Conservation (phyloP, 1,284 basidiomycete genomes). For the Puccinia coronata region DNA sequence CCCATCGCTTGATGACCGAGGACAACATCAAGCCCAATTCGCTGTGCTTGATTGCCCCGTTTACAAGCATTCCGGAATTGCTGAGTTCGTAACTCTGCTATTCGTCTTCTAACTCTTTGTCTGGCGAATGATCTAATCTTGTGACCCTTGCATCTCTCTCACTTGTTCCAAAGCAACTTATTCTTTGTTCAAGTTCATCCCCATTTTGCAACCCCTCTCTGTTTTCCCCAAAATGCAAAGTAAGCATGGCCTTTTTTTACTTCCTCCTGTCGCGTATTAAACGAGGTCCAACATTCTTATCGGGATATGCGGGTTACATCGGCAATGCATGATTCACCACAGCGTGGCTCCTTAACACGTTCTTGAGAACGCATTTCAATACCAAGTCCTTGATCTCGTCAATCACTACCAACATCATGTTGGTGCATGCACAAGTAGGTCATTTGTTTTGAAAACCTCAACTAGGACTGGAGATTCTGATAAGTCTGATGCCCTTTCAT, state of each 20-base stretch:
- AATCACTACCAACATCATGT: slow-evolving; percentile 22
- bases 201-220: slow-evolving; percentile 39
- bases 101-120: too few species aligned
- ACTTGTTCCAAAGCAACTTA: slow-evolving; percentile 32
- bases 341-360: slow-evolving; percentile 30
- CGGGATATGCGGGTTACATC: too few species aligned
- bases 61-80: slow-evolving; percentile 46
- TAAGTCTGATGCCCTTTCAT: too few species aligned
- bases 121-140: too few species aligned
- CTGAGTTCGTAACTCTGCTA: slow-evolving; percentile 13
- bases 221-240: slow-evolving; percentile 31
- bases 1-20: slow-evolving; percentile 30
- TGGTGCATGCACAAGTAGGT: slow-evolving; percentile 39
- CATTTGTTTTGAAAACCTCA: neutral
- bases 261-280: neutral
- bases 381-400: slow-evolving; percentile 32
- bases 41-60: slow-evolving; percentile 38
- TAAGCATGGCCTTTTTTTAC: neutral
- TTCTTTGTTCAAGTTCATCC: slow-evolving; percentile 34
- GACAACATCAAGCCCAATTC: slow-evolving; percentile 9
- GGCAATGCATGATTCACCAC: neutral
- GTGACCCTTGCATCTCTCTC: neutral
- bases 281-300: neutral
- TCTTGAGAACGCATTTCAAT: slow-evolving; percentile 34
- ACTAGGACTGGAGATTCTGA: too few species aligned